Base-by-base conservation (phyloP, 176 grass and related monocot genomes). In the Oryza officinalis region DNA sequence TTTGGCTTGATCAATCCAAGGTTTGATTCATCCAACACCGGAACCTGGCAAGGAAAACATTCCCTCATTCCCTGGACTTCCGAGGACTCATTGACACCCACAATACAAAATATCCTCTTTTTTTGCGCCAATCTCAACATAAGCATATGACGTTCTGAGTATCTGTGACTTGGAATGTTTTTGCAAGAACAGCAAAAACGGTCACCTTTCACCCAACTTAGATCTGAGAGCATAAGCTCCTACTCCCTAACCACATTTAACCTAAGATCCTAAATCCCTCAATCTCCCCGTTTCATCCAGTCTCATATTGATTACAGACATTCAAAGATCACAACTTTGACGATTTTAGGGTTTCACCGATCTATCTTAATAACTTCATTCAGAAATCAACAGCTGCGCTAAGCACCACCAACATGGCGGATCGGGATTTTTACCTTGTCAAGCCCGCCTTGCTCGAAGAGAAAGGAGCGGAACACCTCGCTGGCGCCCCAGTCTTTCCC, bases 401-500 rank as follows among this genome's bases (percentile, higher is more conserved):
- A 27, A 28, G n/a, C 23, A 33, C 22, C 18, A 33, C 15, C 18
- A 86, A 25, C 12, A 57, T 1, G 18, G 0, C 5, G 49, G 49
- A 57, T 57, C 59, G 22, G 63, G 2, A 2, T 0, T 13, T 12
- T 40, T 72, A 95, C 96, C 96, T 81, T 90, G 43, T 43, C 80
- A 18, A 98, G 85, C 9, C 96, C 86, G 35, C 89, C 93, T 72
- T 94, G 80, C 40, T 90, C 91, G 80, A 95, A 95, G 85, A 98
- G 87, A 65, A 95, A 95, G 69, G 90, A 86, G 33, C 88, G 89
- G 91, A 98, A 91, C 9, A 98, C 80, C 35, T 95, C 96, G 43
- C 71, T 61, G 47, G 82, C 87, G 38, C 96, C 96, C 93, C 93
- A 98, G 17, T 98, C 96, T 59, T 92, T 98, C 8, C 93, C 85